Base-by-base conservation (phyloP, 495 filamentous ascomycete species). In the Xylaria sp. region DNA sequence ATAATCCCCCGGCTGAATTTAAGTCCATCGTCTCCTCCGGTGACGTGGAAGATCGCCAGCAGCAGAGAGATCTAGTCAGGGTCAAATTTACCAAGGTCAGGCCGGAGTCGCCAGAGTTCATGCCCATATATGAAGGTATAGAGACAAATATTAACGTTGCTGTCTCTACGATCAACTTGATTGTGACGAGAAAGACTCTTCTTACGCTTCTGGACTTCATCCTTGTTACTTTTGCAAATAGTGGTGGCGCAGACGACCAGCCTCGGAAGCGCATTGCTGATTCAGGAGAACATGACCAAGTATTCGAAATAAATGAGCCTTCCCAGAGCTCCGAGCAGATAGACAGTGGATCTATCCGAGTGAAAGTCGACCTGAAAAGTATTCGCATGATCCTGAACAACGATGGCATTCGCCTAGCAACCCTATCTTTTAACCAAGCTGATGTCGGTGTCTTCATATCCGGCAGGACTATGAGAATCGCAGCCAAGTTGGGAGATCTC, bases 341-440 rank as follows among this genome's bases (percentile, higher is more conserved):
- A 41, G 75, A 78, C 52, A 48, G 81, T 44, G 84, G 84, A 41
- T 78, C 83, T 19, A 85, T 90, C 68, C 81, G 88, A 62, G 94
- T 99, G 82, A 97, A 97, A 82, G 90, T 97, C 31, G 90, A 97
- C 69, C 82, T 99, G 55, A 94, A 97, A 82, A 96, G 93, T 83
- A 97, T 99, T 75, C 88, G 92, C 17, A 85, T 98, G 61, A 95
- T 99, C 73, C 87, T 99, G n/a, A 99, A 99, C 78, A 98, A 99
- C 75, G 96, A 99, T 76, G 97, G 96, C 5, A 97, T 98, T 64
- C 90, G 95, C 35, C 85, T 99, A 21, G 96, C 95, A 53, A 98
- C 96, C 0, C 82, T 99, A 31, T 97, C 93, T 76, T 90, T 99
- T 70, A 94, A 93, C 69, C 93, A 94, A 63, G 96, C 93, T 12